These are phyloP conservation scores for Pyrenula aspistea DNA, from an alignment of 495 filamentous ascomycete genomes.

Conservation along the genomic window DNA sequence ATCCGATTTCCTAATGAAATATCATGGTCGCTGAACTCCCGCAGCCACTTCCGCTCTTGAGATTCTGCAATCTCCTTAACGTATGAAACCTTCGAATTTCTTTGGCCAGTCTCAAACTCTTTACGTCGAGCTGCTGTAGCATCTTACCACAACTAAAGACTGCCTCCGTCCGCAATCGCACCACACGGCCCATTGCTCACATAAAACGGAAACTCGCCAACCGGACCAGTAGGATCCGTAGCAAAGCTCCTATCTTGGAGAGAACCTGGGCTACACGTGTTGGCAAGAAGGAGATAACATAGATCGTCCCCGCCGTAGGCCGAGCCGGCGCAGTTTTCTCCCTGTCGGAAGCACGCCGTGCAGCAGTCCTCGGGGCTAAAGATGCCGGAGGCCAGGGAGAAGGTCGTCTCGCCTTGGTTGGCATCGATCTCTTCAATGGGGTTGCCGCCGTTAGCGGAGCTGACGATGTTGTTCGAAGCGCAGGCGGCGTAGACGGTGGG, in stretches of 20 bases:
- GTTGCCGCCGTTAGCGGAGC: conserved; percentile 1
- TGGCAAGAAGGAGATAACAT: background rate
- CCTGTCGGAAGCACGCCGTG: background rate
- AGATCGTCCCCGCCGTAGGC: background rate
- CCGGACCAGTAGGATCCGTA: background rate
- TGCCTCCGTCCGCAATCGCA: background rate
- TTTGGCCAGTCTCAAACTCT: background rate
- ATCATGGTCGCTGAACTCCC: background rate
- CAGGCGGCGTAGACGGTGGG: conserved; percentile 4
- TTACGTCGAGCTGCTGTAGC: background rate
- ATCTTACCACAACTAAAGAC: background rate
- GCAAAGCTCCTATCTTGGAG: background rate
- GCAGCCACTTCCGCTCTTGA: background rate
- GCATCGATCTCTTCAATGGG: background rate
- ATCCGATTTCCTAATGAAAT: background rate
- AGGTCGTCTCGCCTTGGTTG: background rate
- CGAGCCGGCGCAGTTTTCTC: background rate
- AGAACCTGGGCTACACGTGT: background rate
- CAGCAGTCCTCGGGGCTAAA: background rate
- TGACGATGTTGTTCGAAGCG: conserved; percentile 4
- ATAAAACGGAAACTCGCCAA: background rate
- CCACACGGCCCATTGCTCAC: background rate
- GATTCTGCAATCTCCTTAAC: background rate
- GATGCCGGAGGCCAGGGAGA: background rate
- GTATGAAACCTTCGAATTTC: background rate